These are phyloP conservation scores for Chrysanthemum lavandulifolium DNA, from an alignment of 129 eudicot species.

Conservation along the genomic window DNA sequence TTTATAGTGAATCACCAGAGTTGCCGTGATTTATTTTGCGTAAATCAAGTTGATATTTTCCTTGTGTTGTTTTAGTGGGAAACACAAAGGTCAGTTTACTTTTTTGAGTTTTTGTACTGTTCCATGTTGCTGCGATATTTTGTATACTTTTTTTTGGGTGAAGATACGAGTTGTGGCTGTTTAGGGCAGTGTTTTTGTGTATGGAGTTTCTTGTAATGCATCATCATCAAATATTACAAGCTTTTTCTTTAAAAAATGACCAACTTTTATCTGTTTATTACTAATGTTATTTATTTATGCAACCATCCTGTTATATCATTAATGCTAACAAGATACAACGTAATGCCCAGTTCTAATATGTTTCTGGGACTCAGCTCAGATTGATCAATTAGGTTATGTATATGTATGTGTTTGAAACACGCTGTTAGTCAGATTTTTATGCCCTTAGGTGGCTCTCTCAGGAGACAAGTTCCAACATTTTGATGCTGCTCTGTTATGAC, in stretches of 20 bases:
- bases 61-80: no score
- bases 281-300: not conserved
- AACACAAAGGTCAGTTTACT: constrained; percentile 28
- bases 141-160: constrained; percentile 20
- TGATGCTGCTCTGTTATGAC: not conserved
- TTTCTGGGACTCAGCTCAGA: no score
- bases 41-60: constrained; percentile 9
- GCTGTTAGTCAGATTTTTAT: not conserved
- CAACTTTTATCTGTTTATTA: not conserved
- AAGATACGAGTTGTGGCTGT: constrained; percentile 22
- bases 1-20: constrained; percentile 36
- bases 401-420: no score
- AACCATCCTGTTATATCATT: no score
- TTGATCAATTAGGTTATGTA: no score
- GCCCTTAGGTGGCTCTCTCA: not conserved
- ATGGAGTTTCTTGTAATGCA: constrained; percentile 22
- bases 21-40: not conserved
- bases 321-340: no score
- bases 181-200: constrained; percentile 21
- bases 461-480: not conserved
- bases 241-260: constrained; percentile 3
- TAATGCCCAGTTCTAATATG: no score
- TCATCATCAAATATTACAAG: constrained; percentile 8
- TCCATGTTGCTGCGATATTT: constrained; percentile 16
- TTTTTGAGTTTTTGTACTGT: constrained; percentile 17